Base-by-base conservation (phyloP, 129 eudicot genomes). In the Dittrichia graveolens region DNA sequence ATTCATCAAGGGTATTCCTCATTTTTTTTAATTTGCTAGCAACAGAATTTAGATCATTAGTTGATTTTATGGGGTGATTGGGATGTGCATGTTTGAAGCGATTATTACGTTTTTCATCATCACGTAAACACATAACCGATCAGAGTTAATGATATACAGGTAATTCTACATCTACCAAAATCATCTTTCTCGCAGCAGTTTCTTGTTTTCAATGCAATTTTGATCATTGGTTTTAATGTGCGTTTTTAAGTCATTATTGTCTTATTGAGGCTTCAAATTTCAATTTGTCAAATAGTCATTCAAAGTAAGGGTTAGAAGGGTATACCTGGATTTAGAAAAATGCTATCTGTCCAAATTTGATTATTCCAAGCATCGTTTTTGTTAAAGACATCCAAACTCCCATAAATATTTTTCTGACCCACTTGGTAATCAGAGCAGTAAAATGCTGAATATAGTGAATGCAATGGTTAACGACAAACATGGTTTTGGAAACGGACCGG, bases 21-120 rank as follows among this genome's bases (percentile, higher is more conserved):
- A 16, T 35, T 66, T 75, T 45, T 15, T 8, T 39, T 69, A 52
- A 53, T 50, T 5, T 61, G 67, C 35, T 38, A 0, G 34, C 31
- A 39, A 14, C n/a, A 5, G 18, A 45, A 8, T 73, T 48, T 74
- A 45, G 19, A 61, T 24, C 54, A 9, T 55, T 43, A 58, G 31
- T 58, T 13, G 31, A 58, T 57, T 24, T 52, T 13, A 19, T 39
- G 45, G 67, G 56, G 56, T 43, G 55, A 42, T 71, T 56, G 65
- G 65, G 65, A 41, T 71, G 75, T 56, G 76, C 42, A 58, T 57
- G 66, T 14, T 56, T 18, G 19, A 66, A 46, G 40, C 31, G 42
- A 31, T 65, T 66, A 5, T 66, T 35, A 3, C 6, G 12, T 12
- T 13, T 66, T 46, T 11, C 10, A 6, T 24, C 3, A 24, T 45